These are phyloP conservation scores for Starmerella sp. DNA, from an alignment of 805 yeast genomes.

Conservation along the genomic window DNA sequence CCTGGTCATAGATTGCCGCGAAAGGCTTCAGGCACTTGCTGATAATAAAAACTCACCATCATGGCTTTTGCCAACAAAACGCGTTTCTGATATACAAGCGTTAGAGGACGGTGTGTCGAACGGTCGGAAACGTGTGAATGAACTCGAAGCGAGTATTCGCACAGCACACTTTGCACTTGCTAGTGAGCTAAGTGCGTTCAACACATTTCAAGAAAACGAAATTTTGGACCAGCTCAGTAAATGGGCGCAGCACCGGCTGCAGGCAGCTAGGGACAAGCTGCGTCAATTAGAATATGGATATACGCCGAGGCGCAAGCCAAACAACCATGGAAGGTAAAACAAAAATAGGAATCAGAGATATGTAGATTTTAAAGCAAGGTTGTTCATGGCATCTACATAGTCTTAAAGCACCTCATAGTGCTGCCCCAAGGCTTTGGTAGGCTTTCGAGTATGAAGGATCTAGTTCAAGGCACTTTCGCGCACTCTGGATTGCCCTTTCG, in stretches of 20 bases:
- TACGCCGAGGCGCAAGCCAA: neutral
- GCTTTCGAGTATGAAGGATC: too few relatives aligned
- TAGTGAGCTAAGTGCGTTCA: constrained; percentile 30
- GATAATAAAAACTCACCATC: constrained; percentile 16
- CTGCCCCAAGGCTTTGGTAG: too few relatives aligned
- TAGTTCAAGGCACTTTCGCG: too few relatives aligned
- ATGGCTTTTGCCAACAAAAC: constrained; percentile 27
- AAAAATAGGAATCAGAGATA: neutral
- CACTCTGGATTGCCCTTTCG: too few relatives aligned
- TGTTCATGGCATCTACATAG: too few relatives aligned
- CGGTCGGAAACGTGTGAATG: constrained; percentile 24
- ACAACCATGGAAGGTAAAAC: too few relatives aligned
- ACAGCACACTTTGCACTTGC: constrained; percentile 31
- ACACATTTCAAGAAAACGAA: constrained; percentile 28
- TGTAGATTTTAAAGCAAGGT: too few relatives aligned
- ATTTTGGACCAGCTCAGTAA: constrained; percentile 22
- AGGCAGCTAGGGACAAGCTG: constrained; percentile 19
- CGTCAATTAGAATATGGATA: constrained; percentile 14
- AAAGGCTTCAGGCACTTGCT: constrained; percentile 21
- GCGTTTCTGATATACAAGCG: constrained; percentile 26
- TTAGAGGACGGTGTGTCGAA: constrained; percentile 26
- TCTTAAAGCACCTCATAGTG: too few relatives aligned
- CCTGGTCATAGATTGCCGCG: constrained; percentile 20
- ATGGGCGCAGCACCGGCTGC: constrained; percentile 18
- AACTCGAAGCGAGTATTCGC: constrained; percentile 27